Conservation (phyloP, 371 early-diverging fungal genomes). For the Circinella umbellata region DNA sequence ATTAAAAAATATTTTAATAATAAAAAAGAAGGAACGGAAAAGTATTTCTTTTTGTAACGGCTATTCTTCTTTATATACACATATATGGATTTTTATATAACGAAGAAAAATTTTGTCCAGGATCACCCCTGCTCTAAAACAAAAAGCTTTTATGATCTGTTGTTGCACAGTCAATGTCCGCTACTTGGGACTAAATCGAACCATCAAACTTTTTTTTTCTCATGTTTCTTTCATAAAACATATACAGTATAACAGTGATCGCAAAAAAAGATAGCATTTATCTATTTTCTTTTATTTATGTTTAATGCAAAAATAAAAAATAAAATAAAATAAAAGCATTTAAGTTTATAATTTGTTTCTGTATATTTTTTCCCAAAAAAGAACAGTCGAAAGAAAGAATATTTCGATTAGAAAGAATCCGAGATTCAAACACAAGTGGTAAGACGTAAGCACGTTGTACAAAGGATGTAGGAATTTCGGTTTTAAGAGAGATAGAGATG, state of each 20-base stretch:
- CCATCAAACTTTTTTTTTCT: too few relatives aligned
- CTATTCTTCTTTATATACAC: too few relatives aligned
- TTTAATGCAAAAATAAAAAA: neutral
- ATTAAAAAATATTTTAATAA: neutral
- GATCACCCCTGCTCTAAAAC: neutral
- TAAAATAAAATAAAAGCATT: neutral
- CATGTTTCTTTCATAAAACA: too few relatives aligned
- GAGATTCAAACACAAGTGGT: neutral
- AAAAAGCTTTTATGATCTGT: neutral
- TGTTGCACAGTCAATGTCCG: conserved; percentile 3
- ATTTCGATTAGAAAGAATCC: neutral
- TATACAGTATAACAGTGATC: neutral
- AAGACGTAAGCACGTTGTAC: conserved; percentile 9
- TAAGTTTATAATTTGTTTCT: neutral
- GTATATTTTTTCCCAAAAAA: conserved; percentile 4
- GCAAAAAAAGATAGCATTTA: too few relatives aligned
- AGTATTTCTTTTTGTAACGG: neutral
- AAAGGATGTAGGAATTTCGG: conserved; percentile 2
- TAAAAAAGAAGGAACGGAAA: neutral
- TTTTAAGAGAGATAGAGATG: neutral
- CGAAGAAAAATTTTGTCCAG: neutral
- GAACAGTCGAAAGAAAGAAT: neutral
- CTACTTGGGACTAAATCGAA: neutral
- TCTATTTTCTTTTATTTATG: neutral
- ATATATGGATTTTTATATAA: too few relatives aligned